These are phyloP conservation scores for Nicotiana otophora DNA, from an alignment of 257 asterid genomes.

Conservation along the genomic window DNA sequence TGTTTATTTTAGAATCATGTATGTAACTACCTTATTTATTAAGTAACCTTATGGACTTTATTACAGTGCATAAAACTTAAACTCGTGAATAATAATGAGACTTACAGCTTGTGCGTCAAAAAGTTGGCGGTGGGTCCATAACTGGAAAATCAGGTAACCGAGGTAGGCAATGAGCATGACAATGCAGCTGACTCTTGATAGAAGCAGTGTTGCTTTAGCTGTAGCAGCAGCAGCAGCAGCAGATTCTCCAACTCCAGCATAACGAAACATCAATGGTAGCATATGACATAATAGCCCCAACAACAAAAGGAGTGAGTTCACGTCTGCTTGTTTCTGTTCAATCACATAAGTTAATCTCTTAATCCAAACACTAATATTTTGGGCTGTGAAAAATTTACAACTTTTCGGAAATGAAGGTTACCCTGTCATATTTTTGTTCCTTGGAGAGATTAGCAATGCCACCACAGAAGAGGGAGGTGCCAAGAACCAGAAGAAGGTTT, in stretches of 20 bases:
- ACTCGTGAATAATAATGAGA: no score
- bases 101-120: conserved; percentile 56
- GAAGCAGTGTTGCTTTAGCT: conserved; percentile 26
- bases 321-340: conserved; percentile 80
- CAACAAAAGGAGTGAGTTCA: conserved; percentile 57
- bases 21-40: no score
- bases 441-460: conserved; percentile 58
- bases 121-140: conserved; percentile 70
- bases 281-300: conserved; percentile 73
- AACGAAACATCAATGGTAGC: conserved; percentile 55
- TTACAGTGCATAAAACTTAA: no score
- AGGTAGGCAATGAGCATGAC: conserved; percentile 74
- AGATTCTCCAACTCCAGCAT: conserved; percentile 28
- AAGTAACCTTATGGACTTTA: no score
- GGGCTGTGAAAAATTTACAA: no score
- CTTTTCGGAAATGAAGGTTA: background rate
- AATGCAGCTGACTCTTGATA: conserved; percentile 71
- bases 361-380: no score
- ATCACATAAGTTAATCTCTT: background rate
- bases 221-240: conserved; percentile 26
- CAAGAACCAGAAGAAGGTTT: conserved; percentile 90
- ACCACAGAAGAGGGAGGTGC: conserved; percentile 89
- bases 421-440: conserved; percentile 71
- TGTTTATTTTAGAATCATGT: no score
- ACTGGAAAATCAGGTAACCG: conserved; percentile 68